phyloP scores from a whole-genome alignment of 345 rosid genomes.

The Pseudoturritis turrita region DNA sequence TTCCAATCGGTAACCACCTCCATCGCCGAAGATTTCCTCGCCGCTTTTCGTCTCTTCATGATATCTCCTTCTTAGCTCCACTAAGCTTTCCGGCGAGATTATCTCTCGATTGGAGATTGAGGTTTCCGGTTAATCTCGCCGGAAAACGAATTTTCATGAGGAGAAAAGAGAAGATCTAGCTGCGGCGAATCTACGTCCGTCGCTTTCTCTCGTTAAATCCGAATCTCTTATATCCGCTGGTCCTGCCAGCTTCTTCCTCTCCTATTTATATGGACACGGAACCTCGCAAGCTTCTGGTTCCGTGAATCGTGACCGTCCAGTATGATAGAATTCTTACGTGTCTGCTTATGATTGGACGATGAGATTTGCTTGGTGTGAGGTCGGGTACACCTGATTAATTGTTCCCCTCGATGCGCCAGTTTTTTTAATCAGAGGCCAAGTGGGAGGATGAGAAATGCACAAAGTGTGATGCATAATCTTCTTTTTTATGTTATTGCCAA shows the following conservation, averaged over 20 bases:
- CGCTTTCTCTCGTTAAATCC: background rate
- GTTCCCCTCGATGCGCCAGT: background rate
- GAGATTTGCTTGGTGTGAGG: background rate
- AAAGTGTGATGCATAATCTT: background rate
- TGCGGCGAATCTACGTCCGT: background rate
- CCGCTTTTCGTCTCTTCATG: constrained; percentile 22
- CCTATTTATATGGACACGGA: constrained; percentile 9
- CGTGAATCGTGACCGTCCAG: background rate
- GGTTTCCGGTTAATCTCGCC: background rate
- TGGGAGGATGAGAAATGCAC: constrained; percentile 8
- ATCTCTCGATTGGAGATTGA: no score
- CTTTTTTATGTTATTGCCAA: no score
- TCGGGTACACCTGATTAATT: constrained; percentile 1
- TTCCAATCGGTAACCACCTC: background rate
- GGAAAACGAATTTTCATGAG: background rate
- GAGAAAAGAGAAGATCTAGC: background rate
- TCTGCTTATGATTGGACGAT: background rate
- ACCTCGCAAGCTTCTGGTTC: background rate
- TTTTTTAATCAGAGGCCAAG: background rate
- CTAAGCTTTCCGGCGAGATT: background rate
- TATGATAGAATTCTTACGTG: background rate
- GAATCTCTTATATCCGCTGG: background rate
- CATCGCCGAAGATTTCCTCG: constrained; percentile 13
- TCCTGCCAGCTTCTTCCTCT: background rate
- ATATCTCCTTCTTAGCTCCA: no score